phyloP scores from a whole-genome alignment of 2,329 filamentous ascomycete genomes.

The Dactylellina sp. region DNA sequence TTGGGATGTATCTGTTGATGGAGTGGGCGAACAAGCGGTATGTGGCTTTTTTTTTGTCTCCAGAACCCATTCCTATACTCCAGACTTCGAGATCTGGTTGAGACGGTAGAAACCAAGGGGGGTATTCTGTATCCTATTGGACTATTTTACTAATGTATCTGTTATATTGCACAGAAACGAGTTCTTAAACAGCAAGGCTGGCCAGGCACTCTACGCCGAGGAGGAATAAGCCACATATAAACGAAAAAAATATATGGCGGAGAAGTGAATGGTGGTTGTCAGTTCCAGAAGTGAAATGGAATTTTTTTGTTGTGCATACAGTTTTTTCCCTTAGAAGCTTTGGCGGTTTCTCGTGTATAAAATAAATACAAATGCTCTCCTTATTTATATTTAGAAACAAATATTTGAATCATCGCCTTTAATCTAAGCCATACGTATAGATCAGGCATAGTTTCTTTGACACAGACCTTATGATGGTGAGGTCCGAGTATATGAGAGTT shows the following conservation, averaged over 20 bases:
- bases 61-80: too few species aligned
- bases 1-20: constrained; percentile 84
- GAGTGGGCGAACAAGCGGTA: constrained; percentile 91
- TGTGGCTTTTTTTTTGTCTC: constrained; percentile 58
- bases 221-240: constrained; percentile 5
- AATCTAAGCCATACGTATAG: too few species aligned
- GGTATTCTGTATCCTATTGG: too few species aligned
- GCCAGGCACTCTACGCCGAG: constrained; percentile 27
- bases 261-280: not conserved
- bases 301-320: constrained; percentile 13
- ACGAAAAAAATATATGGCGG: not conserved
- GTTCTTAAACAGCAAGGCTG: constrained; percentile 50
- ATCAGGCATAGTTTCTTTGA: too few species aligned
- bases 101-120: too few species aligned
- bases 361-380: constrained; percentile 12
- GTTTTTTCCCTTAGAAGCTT: not conserved
- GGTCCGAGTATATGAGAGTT: too few species aligned
- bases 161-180: constrained; percentile 39
- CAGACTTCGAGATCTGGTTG: too few species aligned
- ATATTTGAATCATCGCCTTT: too few species aligned
- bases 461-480: too few species aligned
- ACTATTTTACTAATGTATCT: too few species aligned
- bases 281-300: not conserved
- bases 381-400: not conserved
- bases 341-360: constrained; percentile 21